Evolutionary conservation across 148 eudicot species (phyloP), one percentile per base, ranked within the genome.

Genomic region (Pouteria glomerata): DNA sequence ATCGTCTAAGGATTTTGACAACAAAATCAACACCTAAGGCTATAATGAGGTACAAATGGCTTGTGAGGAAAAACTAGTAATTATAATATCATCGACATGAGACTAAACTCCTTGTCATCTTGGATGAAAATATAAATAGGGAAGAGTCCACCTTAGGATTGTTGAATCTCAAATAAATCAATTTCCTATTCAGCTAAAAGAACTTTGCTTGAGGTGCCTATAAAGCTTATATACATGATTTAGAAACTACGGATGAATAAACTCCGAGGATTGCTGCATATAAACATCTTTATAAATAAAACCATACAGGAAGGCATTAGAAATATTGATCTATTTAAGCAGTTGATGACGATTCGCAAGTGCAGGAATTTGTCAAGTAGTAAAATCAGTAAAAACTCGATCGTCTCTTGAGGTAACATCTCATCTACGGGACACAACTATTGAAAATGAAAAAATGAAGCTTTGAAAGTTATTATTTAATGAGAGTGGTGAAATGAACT

Each of bases 251-350:
- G 0, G 10, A 33, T 18, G 16, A 14, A 15, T 8, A 35, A 24
- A 66, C 0, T 56, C 70, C 0, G 33, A 35, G 0, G 68, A 64
- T 3, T 47, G 29, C 15, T 39, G n/a, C 71, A 64, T 73, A 44
- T 64, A 65, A 3, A 73, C 52, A 6, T n/a, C 31, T 39, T 73
- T 55, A 2, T 11, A 2, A 18, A 64, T 27, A 29, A 31, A 16
- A 0, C 47, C 75, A 51, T 73, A 18, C 2, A 73, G 13, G 15
- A 73, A 65, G 1, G 71, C 76, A 65, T 64, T 65, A 1, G 27
- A 23, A 0, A 64, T 45, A 44, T 74, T 57, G 0, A 74, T 4
- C 13, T 66, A 71, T 0, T 10, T 10, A 10, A 74, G 18, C 0
- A 4, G 0, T n/a, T n/a, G n/a, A n/a, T n/a, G n/a, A n/a, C n/a